Evolutionary conservation across 1,139 yeast species (phyloP).

Genomic region (Groenewaldozyma auringiensis): DNA sequence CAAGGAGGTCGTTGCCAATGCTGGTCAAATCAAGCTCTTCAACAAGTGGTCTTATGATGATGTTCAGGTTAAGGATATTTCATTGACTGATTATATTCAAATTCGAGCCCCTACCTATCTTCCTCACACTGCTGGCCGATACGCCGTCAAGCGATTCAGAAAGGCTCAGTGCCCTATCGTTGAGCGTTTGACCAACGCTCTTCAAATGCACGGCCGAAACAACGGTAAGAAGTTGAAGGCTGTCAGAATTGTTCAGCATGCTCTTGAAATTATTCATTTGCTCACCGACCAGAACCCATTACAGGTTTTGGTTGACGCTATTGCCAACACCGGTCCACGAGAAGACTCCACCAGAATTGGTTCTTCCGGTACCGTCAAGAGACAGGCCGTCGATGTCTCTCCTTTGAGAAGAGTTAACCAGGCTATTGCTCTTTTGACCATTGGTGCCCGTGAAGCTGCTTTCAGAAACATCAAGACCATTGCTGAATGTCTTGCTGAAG

Average conservation of each 20-base stretch:
- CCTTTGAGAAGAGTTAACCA: constrained; percentile 99
- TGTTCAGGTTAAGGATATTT: constrained; percentile 95
- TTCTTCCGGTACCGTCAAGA: constrained; percentile 99
- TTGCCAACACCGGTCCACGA: constrained; percentile 99
- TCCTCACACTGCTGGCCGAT: constrained; percentile 99
- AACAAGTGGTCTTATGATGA: constrained; percentile 99
- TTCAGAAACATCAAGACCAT: constrained; percentile 99
- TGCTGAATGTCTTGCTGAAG: constrained; percentile 99
- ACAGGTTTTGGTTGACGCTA: constrained; percentile 98
- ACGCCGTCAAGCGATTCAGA: constrained; percentile 99
- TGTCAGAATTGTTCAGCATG: constrained; percentile 98
- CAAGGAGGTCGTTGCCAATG: constrained; percentile 94
- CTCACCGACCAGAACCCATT: constrained; percentile 99
- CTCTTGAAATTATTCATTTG: constrained; percentile 94
- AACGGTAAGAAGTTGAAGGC: constrained; percentile 99
- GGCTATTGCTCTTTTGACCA: constrained; percentile 95
- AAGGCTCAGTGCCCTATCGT: constrained; percentile 99
- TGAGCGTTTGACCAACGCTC: constrained; percentile 99
- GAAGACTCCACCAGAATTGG: constrained; percentile 99
- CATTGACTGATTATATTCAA: constrained; percentile 97
- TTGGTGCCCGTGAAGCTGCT: constrained; percentile 99
- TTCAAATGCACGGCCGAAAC: constrained; percentile 99
- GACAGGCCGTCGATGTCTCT: constrained; percentile 99
- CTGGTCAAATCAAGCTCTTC: constrained; percentile 94
- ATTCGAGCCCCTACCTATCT: constrained; percentile 96